These are phyloP conservation scores for Pichia membranifaciens DNA, from an alignment of 805 yeast species.

Conservation along the genomic window DNA sequence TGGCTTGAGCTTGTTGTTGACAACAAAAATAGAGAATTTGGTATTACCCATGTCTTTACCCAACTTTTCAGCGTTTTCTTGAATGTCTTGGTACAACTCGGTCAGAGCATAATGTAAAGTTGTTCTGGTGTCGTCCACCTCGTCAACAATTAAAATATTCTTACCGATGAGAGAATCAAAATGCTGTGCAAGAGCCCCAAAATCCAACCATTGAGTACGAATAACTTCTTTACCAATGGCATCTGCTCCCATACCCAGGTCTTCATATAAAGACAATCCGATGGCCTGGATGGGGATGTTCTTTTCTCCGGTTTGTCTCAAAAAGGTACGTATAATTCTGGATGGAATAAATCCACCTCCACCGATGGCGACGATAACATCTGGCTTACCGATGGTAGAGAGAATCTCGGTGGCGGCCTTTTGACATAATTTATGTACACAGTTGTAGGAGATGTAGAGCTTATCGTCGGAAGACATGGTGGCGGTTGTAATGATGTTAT, in stretches of 20 bases:
- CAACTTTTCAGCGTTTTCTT: slow-evolving; percentile 50
- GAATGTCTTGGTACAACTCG: slow-evolving; percentile 65
- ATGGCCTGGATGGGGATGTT: slow-evolving; percentile 69
- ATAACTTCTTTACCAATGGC: slow-evolving; percentile 73
- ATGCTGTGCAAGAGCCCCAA: slow-evolving; percentile 62
- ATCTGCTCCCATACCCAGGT: slow-evolving; percentile 43
- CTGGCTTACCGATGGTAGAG: slow-evolving; percentile 33
- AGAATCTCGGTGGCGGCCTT: slow-evolving; percentile 31
- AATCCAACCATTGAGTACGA: slow-evolving; percentile 88
- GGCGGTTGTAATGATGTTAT: no score
- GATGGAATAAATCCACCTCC: slow-evolving; percentile 74
- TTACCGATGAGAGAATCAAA: slow-evolving; percentile 76
- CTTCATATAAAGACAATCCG: slow-evolving; percentile 60
- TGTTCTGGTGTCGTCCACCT: slow-evolving; percentile 89
- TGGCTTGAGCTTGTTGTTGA: slow-evolving; percentile 78
- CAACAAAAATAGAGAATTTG: slow-evolving; percentile 67
- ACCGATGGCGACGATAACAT: slow-evolving; percentile 61
- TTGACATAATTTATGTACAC: slow-evolving; percentile 79
- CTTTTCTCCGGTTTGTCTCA: slow-evolving; percentile 52
- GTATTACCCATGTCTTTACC: slow-evolving; percentile 59
- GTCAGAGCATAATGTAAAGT: slow-evolving; percentile 78
- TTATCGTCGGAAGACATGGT: slow-evolving; percentile 34
- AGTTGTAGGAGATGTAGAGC: slow-evolving; percentile 67
- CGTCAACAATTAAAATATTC: slow-evolving; percentile 77
- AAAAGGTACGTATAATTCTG: slow-evolving; percentile 58